Evolutionary conservation across 148 eudicot species (phyloP), one percentile per base, ranked within the genome.

Genomic region (Arbutus unedo): DNA sequence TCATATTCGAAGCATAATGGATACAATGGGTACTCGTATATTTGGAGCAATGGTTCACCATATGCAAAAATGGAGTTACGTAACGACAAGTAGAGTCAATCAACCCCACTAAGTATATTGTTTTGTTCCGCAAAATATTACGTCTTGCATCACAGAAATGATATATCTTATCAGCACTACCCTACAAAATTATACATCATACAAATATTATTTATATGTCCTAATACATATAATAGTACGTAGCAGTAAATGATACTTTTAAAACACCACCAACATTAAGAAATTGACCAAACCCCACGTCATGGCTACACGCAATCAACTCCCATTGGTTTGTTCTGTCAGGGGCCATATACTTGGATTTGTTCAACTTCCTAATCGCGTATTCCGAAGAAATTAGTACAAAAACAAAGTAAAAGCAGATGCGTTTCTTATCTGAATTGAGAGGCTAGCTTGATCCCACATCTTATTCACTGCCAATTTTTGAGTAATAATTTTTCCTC

Each of bases 381-480:
- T 57, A 10, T 19, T 4, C 47, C 2, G 19, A 41, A 23, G 47
- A 31, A 78, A 59, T 4, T 43, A 56, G 6, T 6, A 45, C 80
- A 16, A 23, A 10, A 5, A 54, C 14, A 38, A 16, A 56, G 80
- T 56, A 56, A 78, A 78, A 78, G n/a, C n/a, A n/a, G 81, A 78
- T 78, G 81, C 81, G 25, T 18, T 78, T 78, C 53, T 57, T 18
- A 78, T 78, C 81, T 44, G 38, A 38, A 31, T 31, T 19, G 81
- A 59, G 31, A 59, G 81, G 44, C 16, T 41, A 70, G 44, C 16
- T 41, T 78, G 68, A 43, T 56, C 45, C 23, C 64, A 6, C 64
- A 53, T 45, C 21, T 50, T 23, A 44, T 47, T 14, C 16, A 53
- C 79, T 51, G 4, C 21, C 9, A 0, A 53, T 5, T 51, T 51